A percentile compares a stretch with the other conserved stretches of the same genome.
Conservation (phyloP, 768 basidiomycete genomes). For the Mycena latifolia region DNA sequence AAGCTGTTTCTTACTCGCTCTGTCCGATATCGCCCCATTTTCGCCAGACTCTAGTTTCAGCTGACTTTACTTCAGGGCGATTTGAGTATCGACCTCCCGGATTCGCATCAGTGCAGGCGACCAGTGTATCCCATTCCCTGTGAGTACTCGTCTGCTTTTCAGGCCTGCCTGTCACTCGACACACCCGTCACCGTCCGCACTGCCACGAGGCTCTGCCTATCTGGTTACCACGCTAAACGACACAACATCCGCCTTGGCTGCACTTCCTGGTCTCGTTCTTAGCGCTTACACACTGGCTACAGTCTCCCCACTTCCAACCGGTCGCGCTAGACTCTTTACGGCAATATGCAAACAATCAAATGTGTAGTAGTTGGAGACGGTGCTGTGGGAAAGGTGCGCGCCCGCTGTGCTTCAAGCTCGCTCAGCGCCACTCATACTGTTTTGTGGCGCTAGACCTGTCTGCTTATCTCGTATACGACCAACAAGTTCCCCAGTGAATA, state of each 20-base stretch:
- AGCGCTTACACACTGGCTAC: conserved; percentile 25
- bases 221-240: conserved; percentile 27
- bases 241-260: conserved; percentile 1
- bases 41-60: conserved; percentile 40
- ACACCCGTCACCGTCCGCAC: conserved; percentile 35
- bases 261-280: conserved; percentile 1
- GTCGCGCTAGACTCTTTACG: conserved; percentile 33
- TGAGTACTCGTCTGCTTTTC: conserved; percentile 38
- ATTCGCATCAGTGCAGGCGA: conserved; percentile 37
- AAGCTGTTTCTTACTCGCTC: conserved; percentile 32
- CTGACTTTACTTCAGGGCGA: conserved; percentile 42
- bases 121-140: conserved; percentile 37
- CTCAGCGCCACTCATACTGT: conserved; percentile 23
- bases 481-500: conserved; percentile 99
- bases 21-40: conserved; percentile 10
- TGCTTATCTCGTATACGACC: conserved; percentile 97
- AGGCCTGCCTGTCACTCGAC: conserved; percentile 31
- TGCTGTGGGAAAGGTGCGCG: conserved; percentile 95
- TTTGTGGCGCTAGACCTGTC: conserved; percentile 72
- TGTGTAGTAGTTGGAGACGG: conserved; percentile 98
- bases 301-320: conserved; percentile 24
- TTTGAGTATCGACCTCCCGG: conserved; percentile 47
- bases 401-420: conserved; percentile 9
- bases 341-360: conserved; percentile 94
- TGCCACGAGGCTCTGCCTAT: conserved; percentile 60